Base-by-base conservation (phyloP, 2,329 filamentous ascomycete species). In the Biscogniauxia marginata region DNA sequence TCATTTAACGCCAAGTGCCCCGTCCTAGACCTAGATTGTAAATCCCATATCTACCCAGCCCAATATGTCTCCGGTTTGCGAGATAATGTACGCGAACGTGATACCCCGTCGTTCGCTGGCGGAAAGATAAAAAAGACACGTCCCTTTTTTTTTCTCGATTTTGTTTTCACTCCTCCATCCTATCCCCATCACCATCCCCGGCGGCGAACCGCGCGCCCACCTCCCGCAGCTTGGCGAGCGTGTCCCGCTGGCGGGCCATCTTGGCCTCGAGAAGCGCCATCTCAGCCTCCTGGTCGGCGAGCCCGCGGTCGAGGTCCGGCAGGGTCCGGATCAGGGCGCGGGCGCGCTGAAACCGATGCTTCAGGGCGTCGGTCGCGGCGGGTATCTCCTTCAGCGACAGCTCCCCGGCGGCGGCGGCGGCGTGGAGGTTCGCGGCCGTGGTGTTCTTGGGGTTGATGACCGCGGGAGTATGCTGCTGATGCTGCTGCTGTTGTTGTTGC, bases 321-420 rank as follows among this genome's bases (percentile, higher is more conserved):
- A 95, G 72, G 23, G 78, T 76, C 67, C 81, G 79, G 52, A 92
- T 78, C 64, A 86, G 83, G 30, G 79, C 80, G 50, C 89, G 81
- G 50, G 93, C 92, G 63, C 87, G 88, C 71, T 92, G 88, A 56
- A 98, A 83, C 73, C 91, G 90, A 73, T 93, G 87, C 73, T 91
- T 93, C 65, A 97, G 79, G 34, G 84, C 82, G 67, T 91, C 89
- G 1, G 90, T 89, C 34, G 90, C 91, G 2, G 86, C 83, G 2
- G 89, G 85, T 16, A 98, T 83, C 65, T 96, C 89, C 71, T 96
- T 96, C 59, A 82, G 77, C 16, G 74, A 77, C 45, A 79, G 73
- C 65, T 68, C 69, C 69, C 60, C 67, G 70, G 60, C 62, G 52
- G 64, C 48, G 5, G 54, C 65, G 65, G 60, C 52, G 5, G 56